phyloP scores from a whole-genome alignment of 441 rosid genomes.

The Pelargonium myrrhifolium region DNA sequence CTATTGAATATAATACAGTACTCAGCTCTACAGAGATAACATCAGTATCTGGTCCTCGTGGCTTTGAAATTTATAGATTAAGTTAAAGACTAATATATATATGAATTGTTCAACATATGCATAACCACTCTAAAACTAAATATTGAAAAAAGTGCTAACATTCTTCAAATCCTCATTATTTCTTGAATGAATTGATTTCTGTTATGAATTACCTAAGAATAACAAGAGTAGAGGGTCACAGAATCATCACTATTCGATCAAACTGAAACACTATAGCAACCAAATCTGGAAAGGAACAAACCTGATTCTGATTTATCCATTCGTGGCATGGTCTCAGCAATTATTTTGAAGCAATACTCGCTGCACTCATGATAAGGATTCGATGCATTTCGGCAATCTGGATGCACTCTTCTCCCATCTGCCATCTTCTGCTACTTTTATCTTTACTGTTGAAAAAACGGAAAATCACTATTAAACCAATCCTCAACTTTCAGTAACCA shows the following conservation, averaged over 20 bases:
- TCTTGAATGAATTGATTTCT: not conserved
- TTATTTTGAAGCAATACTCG: slow-evolving; percentile 31
- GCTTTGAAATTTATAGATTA: not conserved
- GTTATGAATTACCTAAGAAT: not conserved
- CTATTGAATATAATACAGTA: not conserved
- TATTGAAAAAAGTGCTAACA: not conserved
- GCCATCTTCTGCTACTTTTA: not conserved
- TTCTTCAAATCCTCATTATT: not conserved
- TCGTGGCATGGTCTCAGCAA: slow-evolving; percentile 45
- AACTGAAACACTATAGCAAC: not conserved
- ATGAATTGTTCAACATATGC: not conserved
- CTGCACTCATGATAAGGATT: slow-evolving; percentile 24
- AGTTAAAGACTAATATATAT: not conserved
- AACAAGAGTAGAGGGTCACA: not conserved
- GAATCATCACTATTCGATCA: not conserved
- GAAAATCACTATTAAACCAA: not conserved
- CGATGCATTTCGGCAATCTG: slow-evolving; percentile 6
- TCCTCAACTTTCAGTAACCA: not conserved
- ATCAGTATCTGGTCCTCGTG: not conserved
- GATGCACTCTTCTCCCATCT: slow-evolving; percentile 4
- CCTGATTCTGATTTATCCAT: slow-evolving; percentile 30
- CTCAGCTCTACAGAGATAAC: not conserved
- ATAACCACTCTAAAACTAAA: not conserved
- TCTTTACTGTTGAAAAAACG: not conserved
- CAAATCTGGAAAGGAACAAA: not conserved